Base-by-base conservation (phyloP, 1,284 basidiomycete species). In the Hymenochaete sp. region DNA sequence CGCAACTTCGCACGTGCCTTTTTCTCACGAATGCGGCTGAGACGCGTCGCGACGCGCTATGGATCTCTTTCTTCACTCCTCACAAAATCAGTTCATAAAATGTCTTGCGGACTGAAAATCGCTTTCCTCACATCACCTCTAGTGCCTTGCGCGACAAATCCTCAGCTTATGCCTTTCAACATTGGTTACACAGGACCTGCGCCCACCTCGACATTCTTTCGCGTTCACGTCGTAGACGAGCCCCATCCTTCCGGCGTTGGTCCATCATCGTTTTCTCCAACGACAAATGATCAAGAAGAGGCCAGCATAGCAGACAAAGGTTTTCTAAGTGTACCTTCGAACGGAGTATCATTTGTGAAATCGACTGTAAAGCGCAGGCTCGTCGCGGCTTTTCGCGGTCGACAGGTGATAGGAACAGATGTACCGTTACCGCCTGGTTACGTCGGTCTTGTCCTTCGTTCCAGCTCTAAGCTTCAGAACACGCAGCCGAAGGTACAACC, bases 161-260 rank as follows among this genome's bases (percentile, higher is more conserved):
- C 47, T 2, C 47, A 49, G 32, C 71, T 91, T 35, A 83, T 91
- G 79, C 87, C 87, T 1, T 89, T 90, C 54, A 76, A 82, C 53
- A 77, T 90, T 47, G 63, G 70, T 2, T 75, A 87, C 60, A 68
- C 72, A 4, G 88, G 87, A 0, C 71, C 71, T 13, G 84, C 85
- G 0, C 77, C 78, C 2, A 66, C 89, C 14, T 78, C 78, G 4
- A 81, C 80, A 4, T 90, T 80, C 60, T 79, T 90, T 59, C 71
- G 68, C 36, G 65, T 75, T 39, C 68, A 68, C 53, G 64, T 72
- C 7, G 67, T 66, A 0, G 59, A 65, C 4, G 57, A 65, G 19
- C 60, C 10, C 59, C 51, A 3, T 45, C 64, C 32, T 6, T 35
- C n/a, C n/a, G n/a, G n/a, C n/a, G n/a, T n/a, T 27, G 62, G 59